Evolutionary conservation across 371 early-diverging fungal genomes (phyloP).

Genomic region (Mortierella sp.): DNA sequence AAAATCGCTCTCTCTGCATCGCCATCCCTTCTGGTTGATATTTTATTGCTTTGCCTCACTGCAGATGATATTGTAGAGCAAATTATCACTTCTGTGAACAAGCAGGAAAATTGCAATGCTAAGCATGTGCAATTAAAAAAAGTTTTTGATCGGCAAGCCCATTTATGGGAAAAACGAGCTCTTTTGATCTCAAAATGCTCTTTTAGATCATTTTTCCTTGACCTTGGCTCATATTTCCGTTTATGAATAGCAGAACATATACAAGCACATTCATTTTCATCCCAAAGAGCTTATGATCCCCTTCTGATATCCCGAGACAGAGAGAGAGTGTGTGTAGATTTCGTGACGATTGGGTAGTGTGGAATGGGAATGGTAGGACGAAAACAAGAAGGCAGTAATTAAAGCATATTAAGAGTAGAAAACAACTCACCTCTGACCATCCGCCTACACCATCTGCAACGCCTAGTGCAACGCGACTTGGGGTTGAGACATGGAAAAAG

Average conservation of each 20-base stretch:
- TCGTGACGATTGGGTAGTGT: background rate
- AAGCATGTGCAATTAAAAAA: background rate
- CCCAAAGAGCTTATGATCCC: background rate
- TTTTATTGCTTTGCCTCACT: too few species aligned
- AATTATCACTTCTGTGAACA: too few species aligned
- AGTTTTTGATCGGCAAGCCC: slow-evolving; percentile 8
- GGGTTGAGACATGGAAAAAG: slow-evolving; percentile 74
- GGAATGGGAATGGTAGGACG: background rate
- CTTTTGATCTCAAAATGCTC: background rate
- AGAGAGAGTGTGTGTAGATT: background rate
- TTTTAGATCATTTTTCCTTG: background rate
- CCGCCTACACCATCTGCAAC: slow-evolving; percentile 82
- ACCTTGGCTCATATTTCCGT: background rate
- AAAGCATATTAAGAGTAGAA: background rate
- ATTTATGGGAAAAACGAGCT: slow-evolving; percentile 15
- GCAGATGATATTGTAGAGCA: background rate
- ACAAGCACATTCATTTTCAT: background rate
- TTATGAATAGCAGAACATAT: background rate
- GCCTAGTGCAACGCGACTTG: slow-evolving; percentile 70
- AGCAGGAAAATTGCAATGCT: background rate
- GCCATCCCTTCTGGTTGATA: too few species aligned
- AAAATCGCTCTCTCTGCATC: background rate
- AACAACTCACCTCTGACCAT: slow-evolving; percentile 66
- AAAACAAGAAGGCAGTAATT: background rate
- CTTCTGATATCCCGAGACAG: background rate